Conservation (phyloP, 2,329 filamentous ascomycete species). For the Ceratocystis lukuohia region DNA sequence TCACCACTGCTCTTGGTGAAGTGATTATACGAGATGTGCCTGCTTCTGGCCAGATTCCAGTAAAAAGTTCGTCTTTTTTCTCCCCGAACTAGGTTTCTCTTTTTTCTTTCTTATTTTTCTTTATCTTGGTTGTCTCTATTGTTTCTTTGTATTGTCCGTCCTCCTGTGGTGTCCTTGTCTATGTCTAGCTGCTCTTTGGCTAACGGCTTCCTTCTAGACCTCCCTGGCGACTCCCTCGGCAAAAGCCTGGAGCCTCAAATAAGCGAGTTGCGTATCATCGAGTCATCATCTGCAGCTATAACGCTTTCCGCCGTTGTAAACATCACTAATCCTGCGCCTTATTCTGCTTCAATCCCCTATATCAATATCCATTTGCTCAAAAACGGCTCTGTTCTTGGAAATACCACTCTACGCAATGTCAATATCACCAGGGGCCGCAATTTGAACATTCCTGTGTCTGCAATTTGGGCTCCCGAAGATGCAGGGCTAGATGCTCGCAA, state of each 20-base stretch:
- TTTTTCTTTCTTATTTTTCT: slow-evolving; percentile 10
- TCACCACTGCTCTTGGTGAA: slow-evolving; percentile 68
- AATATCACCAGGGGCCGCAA: slow-evolving; percentile 58
- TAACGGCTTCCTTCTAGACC: slow-evolving; percentile 16
- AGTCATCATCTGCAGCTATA: slow-evolving; percentile 59
- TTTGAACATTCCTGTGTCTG: slow-evolving; percentile 50
- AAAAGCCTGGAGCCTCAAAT: slow-evolving; percentile 46
- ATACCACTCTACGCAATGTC: slow-evolving; percentile 54
- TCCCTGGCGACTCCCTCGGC: slow-evolving; percentile 30
- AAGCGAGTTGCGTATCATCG: slow-evolving; percentile 55
- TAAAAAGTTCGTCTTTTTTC: slow-evolving; percentile 78
- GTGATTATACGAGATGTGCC: slow-evolving; percentile 75
- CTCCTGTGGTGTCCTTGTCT: not conserved
- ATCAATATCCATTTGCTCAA: slow-evolving; percentile 61
- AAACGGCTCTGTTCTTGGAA: slow-evolving; percentile 62
- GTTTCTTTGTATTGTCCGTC: not conserved
- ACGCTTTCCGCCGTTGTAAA: slow-evolving; percentile 61
- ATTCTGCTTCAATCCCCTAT: slow-evolving; percentile 70
- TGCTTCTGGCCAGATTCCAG: slow-evolving; percentile 69
- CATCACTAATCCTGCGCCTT: slow-evolving; percentile 80
- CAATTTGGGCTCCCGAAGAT: slow-evolving; percentile 57
- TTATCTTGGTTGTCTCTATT: not conserved
- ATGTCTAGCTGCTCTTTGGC: slow-evolving; percentile 2
- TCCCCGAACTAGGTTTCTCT: slow-evolving; percentile 17
- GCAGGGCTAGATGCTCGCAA: slow-evolving; percentile 48